A percentile compares a stretch with the other conserved stretches of the same genome.
Evolutionary conservation across 2,329 filamentous ascomycete genomes (phyloP).

Genomic region (Alternaria longipes): DNA sequence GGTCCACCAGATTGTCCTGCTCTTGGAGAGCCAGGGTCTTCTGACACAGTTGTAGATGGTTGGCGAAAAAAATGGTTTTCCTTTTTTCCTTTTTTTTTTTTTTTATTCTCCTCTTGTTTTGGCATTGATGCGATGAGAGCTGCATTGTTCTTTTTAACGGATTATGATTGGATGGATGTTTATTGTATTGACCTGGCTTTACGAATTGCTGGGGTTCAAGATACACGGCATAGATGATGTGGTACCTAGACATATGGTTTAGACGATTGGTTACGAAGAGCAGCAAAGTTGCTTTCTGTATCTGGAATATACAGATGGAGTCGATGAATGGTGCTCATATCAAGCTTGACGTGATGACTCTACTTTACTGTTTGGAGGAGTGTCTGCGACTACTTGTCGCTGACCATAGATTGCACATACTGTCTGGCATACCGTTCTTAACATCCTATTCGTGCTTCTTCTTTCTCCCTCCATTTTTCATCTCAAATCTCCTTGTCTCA

Average conservation of each 20-base stretch:
- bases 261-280: not conserved
- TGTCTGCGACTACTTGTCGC: not conserved
- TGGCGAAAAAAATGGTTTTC: not conserved
- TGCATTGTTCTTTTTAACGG: not conserved
- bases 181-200: not conserved
- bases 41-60: conserved; percentile 66
- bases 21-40: conserved; percentile 89
- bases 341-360: not conserved
- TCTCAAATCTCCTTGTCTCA: not conserved
- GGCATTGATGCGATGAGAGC: not conserved
- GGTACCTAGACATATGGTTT: conserved; percentile 10
- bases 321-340: not conserved
- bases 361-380: not conserved
- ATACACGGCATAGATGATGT: conserved; percentile 6
- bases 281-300: not conserved
- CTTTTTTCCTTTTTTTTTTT: too few relatives aligned
- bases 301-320: not conserved
- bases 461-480: not conserved
- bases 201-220: not conserved
- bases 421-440: not conserved
- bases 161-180: conserved; percentile 5
- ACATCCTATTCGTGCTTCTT: rapidly evolving
- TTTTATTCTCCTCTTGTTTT: too few relatives aligned
- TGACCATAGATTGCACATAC: not conserved
- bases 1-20: conserved; percentile 94